phyloP scores from a whole-genome alignment of 352 stramenopile genomes.

The Blastocystis sp. region DNA sequence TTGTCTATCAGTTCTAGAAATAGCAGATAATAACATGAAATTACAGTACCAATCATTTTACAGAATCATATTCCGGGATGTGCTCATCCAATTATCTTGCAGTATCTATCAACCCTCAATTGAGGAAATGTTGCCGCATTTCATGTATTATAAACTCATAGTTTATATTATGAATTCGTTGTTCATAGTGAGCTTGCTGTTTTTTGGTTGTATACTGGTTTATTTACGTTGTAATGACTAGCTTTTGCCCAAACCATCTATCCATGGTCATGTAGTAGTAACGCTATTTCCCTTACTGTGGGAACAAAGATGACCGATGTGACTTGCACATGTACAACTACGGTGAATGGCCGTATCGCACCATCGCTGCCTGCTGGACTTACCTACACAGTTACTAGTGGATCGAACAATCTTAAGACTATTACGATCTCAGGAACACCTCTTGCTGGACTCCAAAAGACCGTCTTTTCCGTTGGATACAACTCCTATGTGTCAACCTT shows the following conservation, averaged over 20 bases:
- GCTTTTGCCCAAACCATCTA: neutral
- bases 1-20: too few relatives aligned
- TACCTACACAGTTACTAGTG: neutral
- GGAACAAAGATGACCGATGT: neutral
- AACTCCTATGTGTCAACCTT: neutral
- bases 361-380: conserved; percentile 3
- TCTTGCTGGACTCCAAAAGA: neutral
- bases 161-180: too few relatives aligned
- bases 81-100: too few relatives aligned
- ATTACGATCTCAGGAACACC: conserved; percentile 41
- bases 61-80: too few relatives aligned
- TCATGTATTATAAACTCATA: too few relatives aligned
- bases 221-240: neutral
- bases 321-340: conserved; percentile 14
- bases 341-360: neutral
- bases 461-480: conserved; percentile 5
- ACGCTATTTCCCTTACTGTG: neutral
- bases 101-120: too few relatives aligned
- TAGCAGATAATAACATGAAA: too few relatives aligned
- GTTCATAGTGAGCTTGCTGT: neutral
- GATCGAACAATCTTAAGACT: neutral
- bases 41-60: too few relatives aligned
- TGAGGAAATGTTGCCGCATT: too few relatives aligned
- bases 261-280: neutral
- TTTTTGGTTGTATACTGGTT: neutral